Percentiles rank a stretch among this genome's conserved stretches.
phyloP scores from a whole-genome alignment of 192 early-diverging fungal species.

The Coemansia sp. region DNA sequence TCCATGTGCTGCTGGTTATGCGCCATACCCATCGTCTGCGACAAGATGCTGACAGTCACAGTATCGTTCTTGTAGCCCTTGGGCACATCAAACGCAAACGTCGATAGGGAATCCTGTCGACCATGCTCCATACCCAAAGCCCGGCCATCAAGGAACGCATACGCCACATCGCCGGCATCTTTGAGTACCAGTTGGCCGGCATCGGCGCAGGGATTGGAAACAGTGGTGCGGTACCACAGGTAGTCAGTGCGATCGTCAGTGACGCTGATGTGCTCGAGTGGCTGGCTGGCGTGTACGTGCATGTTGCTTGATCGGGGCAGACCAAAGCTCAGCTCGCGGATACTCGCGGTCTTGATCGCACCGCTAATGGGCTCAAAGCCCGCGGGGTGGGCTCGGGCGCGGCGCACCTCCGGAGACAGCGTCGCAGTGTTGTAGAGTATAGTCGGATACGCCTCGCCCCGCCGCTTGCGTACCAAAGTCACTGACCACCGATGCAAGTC shows the following conservation, averaged over 20 bases:
- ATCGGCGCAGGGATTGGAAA: slow-evolving; percentile 12
- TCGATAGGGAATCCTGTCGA: slow-evolving; percentile 25
- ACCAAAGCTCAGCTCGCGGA: slow-evolving; percentile 15
- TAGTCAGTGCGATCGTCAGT: slow-evolving; percentile 51
- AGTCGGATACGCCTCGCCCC: not conserved
- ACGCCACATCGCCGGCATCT: slow-evolving; percentile 44
- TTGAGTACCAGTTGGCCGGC: slow-evolving; percentile 26
- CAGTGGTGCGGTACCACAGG: slow-evolving; percentile 48
- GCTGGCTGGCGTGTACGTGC: slow-evolving; percentile 7
- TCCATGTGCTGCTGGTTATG: slow-evolving; percentile 47
- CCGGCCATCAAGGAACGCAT: slow-evolving; percentile 26
- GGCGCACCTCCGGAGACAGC: slow-evolving; percentile 10
- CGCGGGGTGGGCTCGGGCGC: slow-evolving; percentile 19
- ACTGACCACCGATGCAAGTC: slow-evolving; percentile 45
- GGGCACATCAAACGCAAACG: slow-evolving; percentile 25
- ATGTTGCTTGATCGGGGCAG: slow-evolving; percentile 11
- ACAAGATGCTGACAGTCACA: slow-evolving; percentile 26
- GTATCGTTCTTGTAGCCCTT: not conserved
- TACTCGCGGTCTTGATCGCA: slow-evolving; percentile 3
- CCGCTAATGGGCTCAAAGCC: slow-evolving; percentile 17
- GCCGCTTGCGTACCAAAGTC: slow-evolving; percentile 17
- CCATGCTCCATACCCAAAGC: slow-evolving; percentile 29
- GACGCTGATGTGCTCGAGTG: slow-evolving; percentile 39
- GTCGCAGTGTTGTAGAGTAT: slow-evolving; percentile 36
- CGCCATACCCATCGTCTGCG: slow-evolving; percentile 53